Evolutionary conservation across 2,329 filamentous ascomycete species (phyloP), one percentile per base, ranked within the genome.

Genomic region (Arthrinium phaeospermum): DNA sequence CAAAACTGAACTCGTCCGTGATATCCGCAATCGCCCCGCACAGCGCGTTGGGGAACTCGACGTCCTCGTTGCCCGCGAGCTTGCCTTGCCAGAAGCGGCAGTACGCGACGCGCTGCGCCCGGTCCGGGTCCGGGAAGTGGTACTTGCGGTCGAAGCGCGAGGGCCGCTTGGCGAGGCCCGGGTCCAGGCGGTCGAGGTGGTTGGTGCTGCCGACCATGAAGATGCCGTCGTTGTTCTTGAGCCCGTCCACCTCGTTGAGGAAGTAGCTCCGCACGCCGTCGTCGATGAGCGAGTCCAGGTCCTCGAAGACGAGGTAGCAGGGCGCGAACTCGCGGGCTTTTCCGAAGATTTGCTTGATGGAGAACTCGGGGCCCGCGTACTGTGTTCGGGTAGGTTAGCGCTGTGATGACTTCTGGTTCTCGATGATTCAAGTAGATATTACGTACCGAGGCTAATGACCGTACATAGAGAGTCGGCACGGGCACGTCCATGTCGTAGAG

Each of bases 221-320:
- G 70, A 93, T 92, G 14, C 92, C 92, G 75, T 93, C 90, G 75
- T 94, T 94, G 74, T 85, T 87, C 76, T 89, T 88, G 14, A 94
- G 87, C 0, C 92, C 92, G 74, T 94, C 92, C 3, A 93, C 89
- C 80, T 93, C 91, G 78, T 93, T 94, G 68, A 93, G 84, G 81
- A 94, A 94, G 83, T 92, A 93, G 70, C 87, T 90, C 41, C 91
- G 85, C 19, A 91, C 89, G 1, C 78, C 75, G 71, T 91, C 88
- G 14, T 85, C 86, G 64, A 94, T 87, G 46, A 93, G 86, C 12
- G 88, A 90, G 78, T 94, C 92, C 6, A 94, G 85, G 74, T 94
- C 92, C 79, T 94, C 92, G 72, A 94, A 92, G 53, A 94, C 89
- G 4, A 94, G 86, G 73, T 92, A 88, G 81, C 91, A 93, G 0